A percentile compares a stretch with the other conserved stretches of the same genome.
phyloP scores from a whole-genome alignment of 352 stramenopile genomes.

The Globisporangium cederbergense region DNA sequence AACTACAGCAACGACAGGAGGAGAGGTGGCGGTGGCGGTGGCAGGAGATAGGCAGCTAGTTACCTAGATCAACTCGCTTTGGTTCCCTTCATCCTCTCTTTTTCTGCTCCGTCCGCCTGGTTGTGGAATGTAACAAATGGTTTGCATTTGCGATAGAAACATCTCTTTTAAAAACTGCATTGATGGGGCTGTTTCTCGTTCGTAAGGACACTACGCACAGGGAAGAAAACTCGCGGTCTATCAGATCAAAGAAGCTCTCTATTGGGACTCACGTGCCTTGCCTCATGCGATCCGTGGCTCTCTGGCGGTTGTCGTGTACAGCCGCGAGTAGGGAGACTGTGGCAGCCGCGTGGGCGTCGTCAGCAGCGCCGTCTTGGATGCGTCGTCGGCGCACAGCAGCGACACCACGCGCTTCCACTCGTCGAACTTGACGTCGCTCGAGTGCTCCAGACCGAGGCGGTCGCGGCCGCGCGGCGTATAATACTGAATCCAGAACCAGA shows the following conservation, averaged over 20 bases:
- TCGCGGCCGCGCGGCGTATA: slow-evolving; percentile 93
- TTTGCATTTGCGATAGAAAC: background rate
- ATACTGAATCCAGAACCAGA: slow-evolving; percentile 97
- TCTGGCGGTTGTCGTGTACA: slow-evolving; percentile 30
- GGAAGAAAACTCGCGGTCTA: background rate
- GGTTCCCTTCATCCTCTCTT: background rate
- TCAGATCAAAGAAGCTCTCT: slow-evolving; percentile 10
- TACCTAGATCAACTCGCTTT: background rate
- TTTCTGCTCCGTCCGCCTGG: background rate
- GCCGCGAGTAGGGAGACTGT: slow-evolving; percentile 58
- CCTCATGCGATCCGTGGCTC: slow-evolving; percentile 15
- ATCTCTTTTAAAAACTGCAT: background rate
- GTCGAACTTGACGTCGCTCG: slow-evolving; percentile 92
- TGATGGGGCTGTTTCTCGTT: background rate
- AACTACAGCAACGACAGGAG: slow-evolving; percentile 15
- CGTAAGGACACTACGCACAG: background rate
- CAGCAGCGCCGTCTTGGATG: slow-evolving; percentile 81
- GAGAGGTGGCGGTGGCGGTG: slow-evolving; percentile 11
- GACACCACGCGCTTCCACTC: slow-evolving; percentile 92
- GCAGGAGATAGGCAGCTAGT: slow-evolving; percentile 15
- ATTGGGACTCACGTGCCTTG: background rate
- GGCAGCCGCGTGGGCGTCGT: slow-evolving; percentile 45
- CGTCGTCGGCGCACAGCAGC: slow-evolving; percentile 91
- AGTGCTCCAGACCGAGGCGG: slow-evolving; percentile 92
- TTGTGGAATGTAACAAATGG: slow-evolving; percentile 3